phyloP scores from a whole-genome alignment of 2,329 filamentous ascomycete species.

The Xylariales sp. region DNA sequence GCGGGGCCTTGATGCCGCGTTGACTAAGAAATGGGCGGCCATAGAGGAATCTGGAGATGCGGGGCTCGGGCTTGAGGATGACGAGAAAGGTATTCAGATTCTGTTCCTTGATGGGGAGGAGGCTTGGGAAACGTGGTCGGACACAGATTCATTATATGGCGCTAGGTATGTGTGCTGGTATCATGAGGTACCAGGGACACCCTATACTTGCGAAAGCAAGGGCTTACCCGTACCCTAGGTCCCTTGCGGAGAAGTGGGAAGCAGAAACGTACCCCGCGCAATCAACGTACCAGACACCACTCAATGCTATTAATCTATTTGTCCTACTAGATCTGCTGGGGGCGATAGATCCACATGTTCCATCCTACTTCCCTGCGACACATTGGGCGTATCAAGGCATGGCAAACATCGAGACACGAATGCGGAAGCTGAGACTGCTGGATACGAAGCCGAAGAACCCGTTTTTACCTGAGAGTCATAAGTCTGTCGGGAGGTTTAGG shows the following conservation, averaged over 20 bases:
- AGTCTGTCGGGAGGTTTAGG: slow-evolving; percentile 60
- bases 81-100: slow-evolving; percentile 87
- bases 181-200: neutral
- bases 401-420: slow-evolving; percentile 77
- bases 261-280: slow-evolving; percentile 72
- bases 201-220: neutral
- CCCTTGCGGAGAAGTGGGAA: slow-evolving; percentile 88
- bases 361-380: slow-evolving; percentile 88
- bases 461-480: slow-evolving; percentile 76
- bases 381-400: slow-evolving; percentile 92
- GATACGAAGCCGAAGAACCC: slow-evolving; percentile 55
- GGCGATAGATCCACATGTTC: slow-evolving; percentile 72
- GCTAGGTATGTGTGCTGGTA: slow-evolving; percentile 67
- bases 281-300: slow-evolving; percentile 78
- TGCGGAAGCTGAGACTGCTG: slow-evolving; percentile 74
- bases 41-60: slow-evolving; percentile 71
- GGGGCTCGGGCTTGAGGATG: slow-evolving; percentile 72
- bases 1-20: slow-evolving; percentile 79
- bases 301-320: slow-evolving; percentile 87
- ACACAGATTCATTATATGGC: slow-evolving; percentile 87
- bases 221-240: slow-evolving; percentile 51
- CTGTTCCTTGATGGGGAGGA: slow-evolving; percentile 94
- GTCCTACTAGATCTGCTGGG: slow-evolving; percentile 93
- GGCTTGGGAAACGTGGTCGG: slow-evolving; percentile 84
- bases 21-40: slow-evolving; percentile 83